Base-by-base conservation (phyloP, 2,329 filamentous ascomycete genomes). In the Grosmannia huntii region DNA sequence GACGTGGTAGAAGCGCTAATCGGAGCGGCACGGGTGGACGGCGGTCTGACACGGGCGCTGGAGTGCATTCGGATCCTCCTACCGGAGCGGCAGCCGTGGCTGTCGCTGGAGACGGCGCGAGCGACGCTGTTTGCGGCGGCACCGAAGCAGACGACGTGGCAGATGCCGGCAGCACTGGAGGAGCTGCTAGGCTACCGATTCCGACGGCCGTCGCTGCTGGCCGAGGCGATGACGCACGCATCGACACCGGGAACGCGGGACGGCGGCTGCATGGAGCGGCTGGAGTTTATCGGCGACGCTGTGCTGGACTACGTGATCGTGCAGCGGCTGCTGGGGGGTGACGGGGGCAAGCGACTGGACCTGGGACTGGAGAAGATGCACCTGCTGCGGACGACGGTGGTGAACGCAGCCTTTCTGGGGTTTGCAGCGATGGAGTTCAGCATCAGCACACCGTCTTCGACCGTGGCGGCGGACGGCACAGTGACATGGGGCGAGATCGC, bases 261-360 rank as follows among this genome's bases (percentile, higher is more conserved):
- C 19, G 73, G 77, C 5, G 74, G 75, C 2, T 75, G 71, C 25
- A 77, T 83, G 14, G 87, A 96, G 63, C 81, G 90, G 0, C 78
- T 96, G 1, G 92, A 96, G 66, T 96, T 94, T 65, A 73, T 96
- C 0, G 92, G 92, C 1, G 92, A 97, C 64, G 82, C 90, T 0
- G 75, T 96, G 2, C 80, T 97, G 0, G 92, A 97, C 69, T 80
- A 84, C 64, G 74, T 96, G 58, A 74, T 96, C 54, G 83, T 89
- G 9, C 2, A 61, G 48, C 33, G 27, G 46, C 46, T 60, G 5
- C 7, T 25, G 11, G 53, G 19, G 16, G n/a, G 14, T 1, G 10
- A 27, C 1, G 49, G 14, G 19, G 25, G 27, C 9, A n/a, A 21
- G 44, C 16, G n/a, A 6, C 14, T 11, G 44, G 23, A 48, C 19